Base-by-base conservation (phyloP, 352 stramenopile species). In the Phytophthora palmivora region DNA sequence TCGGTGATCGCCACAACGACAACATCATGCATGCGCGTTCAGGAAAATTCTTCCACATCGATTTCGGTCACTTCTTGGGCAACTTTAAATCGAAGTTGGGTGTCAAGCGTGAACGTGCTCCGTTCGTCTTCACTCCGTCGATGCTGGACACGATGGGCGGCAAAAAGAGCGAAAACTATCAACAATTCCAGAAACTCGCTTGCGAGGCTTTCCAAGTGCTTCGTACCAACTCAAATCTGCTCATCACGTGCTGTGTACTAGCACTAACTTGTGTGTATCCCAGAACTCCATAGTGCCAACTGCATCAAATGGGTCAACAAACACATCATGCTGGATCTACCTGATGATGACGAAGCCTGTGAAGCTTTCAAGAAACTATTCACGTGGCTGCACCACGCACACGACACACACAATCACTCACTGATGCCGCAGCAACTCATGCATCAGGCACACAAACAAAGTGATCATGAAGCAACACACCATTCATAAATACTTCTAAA, bases 41-140 rank as follows among this genome's bases (percentile, higher is more conserved):
- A 5, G 95, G 95, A 0, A 96, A 96, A 58, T 85, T 98, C 19
- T 98, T 98, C 72, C 96, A 98, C 83, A 98, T 98, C 48, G 96
- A 98, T 52, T 98, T 98, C 63, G 95, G 96, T 0, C 94, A 98
- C 62, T 98, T 98, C 48, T 67, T 98, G 22, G 94, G 94, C n/a
- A 96, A 98, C 45, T 98, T 97, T 71, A 98, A 98, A 72, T 90
- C 74, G 19, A 98, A 98, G 58, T 56, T 96, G 12, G 94, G 94
- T 8, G 82, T 97, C 37, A 97, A 97, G 62, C 77, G 93, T 6
- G 94, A 98, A 63, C 84, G 86, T 21, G 84, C 89, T 1, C 87
- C 88, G 28, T 98, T 98, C 53, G 82, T 98, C n/a, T 96, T 98
- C 48, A 98, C 94, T 0, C 85, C 84, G 3, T 84, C 87, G 11